Evolutionary conservation across 2,329 filamentous ascomycete genomes (phyloP), one percentile per base, ranked within the genome.

Genomic region (Apiospora rasikravindrae): DNA sequence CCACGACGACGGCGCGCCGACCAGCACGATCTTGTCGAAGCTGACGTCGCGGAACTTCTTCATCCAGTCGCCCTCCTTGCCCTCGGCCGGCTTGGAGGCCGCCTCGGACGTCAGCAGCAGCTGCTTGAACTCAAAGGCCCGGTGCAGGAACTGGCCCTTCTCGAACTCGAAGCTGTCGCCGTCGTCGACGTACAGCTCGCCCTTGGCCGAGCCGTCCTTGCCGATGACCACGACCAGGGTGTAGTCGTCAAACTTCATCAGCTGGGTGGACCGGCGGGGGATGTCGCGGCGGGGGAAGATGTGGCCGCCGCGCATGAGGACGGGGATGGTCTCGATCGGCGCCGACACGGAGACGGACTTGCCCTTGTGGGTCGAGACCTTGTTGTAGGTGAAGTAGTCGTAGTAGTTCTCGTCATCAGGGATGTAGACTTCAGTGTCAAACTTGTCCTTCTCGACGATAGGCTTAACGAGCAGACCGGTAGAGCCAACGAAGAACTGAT

Each of bases 161-260:
- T 97, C 87, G 80, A 94, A 95, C 71, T 98, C 94, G 76, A 95
- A 99, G 0, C 93, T 93, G 82, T 98, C 95, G 67, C 96, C 96
- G 76, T 99, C 96, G 79, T 99, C 96, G 42, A 94, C 86, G 79
- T 99, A 99, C 10, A 99, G 85, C 68, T 93, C 92, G 40, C 96
- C 96, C 67, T 92, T 89, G 0, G 96, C 94, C 6, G 79, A 89
- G 70, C 92, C 91, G 44, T 89, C 86, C 76, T 90, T 89, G 76
- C 89, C 86, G 22, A 97, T 86, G 0, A 90, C 89, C 2, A 98
- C 87, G 2, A 99, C 91, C 1, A 99, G 89, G 0, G 96, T 99
- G 85, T 98, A 98, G 53, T 97, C 95, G 81, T 99, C 96, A 82
- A 91, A 97, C 78, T 90, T 93, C 96, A 98, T 98, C 66, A 98